Evolutionary conservation across 2,329 filamentous ascomycete species (phyloP).

Genomic region (Epichloe scottii): DNA sequence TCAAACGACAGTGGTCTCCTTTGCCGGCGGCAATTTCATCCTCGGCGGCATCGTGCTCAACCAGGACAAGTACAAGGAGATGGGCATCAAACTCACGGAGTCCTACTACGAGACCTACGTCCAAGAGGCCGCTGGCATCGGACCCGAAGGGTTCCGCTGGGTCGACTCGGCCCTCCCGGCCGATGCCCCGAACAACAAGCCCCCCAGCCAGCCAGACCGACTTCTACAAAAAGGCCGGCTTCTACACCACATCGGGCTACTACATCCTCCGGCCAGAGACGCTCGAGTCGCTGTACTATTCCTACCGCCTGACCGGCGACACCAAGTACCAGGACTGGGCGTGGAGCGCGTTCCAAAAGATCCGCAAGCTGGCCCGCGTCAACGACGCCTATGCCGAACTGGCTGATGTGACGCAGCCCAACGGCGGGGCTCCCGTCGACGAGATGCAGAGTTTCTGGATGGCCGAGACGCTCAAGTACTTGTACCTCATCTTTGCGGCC

Average conservation of each 20-base stretch:
- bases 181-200: slow-evolving; percentile 27
- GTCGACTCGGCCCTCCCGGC: slow-evolving; percentile 26
- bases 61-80: slow-evolving; percentile 54
- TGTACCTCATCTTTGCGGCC: slow-evolving; percentile 55
- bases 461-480: slow-evolving; percentile 78
- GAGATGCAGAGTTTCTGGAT: slow-evolving; percentile 83
- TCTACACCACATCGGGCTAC: slow-evolving; percentile 48
- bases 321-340: slow-evolving; percentile 70
- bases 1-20: slow-evolving; percentile 51
- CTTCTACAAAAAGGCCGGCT: slow-evolving; percentile 58
- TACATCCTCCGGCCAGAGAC: slow-evolving; percentile 73
- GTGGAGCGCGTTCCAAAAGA: slow-evolving; percentile 63
- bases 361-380: slow-evolving; percentile 50
- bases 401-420: slow-evolving; percentile 47
- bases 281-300: slow-evolving; percentile 77
- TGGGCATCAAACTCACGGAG: slow-evolving; percentile 59
- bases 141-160: slow-evolving; percentile 62
- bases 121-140: slow-evolving; percentile 57
- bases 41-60: slow-evolving; percentile 62
- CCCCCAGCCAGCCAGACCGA: slow-evolving; percentile 31
- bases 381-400: slow-evolving; percentile 57
- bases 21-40: slow-evolving; percentile 76
- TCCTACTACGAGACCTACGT: slow-evolving; percentile 65
- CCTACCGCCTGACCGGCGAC: slow-evolving; percentile 67
- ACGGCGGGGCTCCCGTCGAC: slow-evolving; percentile 50